Conservation (phyloP, 2,329 filamentous ascomycete genomes). For the Cryphonectria nitschkei region DNA sequence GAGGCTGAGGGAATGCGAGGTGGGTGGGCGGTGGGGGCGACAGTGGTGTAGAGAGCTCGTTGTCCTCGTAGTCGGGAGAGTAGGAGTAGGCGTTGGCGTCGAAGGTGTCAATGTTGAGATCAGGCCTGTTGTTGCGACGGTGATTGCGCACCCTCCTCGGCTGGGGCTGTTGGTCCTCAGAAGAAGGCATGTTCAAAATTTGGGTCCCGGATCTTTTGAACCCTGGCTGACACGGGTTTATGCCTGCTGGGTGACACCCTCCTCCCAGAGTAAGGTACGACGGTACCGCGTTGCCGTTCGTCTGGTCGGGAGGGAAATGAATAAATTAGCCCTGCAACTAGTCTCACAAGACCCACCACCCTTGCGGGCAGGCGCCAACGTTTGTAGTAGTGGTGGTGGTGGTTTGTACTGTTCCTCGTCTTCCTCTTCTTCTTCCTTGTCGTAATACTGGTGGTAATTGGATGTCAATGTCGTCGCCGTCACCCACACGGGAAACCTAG, state of each 20-base stretch:
- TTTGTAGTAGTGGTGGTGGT: conserved; percentile 1
- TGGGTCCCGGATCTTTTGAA: not conserved
- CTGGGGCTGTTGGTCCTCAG: conserved; percentile 7
- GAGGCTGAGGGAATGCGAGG: conserved; percentile 15
- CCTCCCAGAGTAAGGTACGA: not conserved
- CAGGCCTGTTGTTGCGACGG: conserved; percentile 41
- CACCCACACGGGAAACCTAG: not conserved
- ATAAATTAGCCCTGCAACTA: conserved; percentile 9
- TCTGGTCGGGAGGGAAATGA: conserved; percentile 7
- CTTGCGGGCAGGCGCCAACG: not conserved
- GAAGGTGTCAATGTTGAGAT: conserved; percentile 42
- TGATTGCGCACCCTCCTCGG: conserved; percentile 4
- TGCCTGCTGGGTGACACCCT: conserved; percentile 1
- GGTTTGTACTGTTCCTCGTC: not conserved
- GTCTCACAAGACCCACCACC: conserved; percentile 6
- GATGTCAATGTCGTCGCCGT: not conserved
- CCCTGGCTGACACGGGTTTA: conserved; percentile 9
- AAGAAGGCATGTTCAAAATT: conserved; percentile 1
- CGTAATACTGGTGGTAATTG: not conserved
- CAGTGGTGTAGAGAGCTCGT: conserved; percentile 25
- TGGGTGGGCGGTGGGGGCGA: conserved; percentile 22
- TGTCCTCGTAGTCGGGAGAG: conserved; percentile 13
- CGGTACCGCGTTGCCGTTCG: not conserved
- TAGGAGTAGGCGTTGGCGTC: conserved; percentile 13
- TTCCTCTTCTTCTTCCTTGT: not conserved